Evolutionary conservation across 495 filamentous ascomycete species (phyloP).

Genomic region (Hyaloscypha finlandica): DNA sequence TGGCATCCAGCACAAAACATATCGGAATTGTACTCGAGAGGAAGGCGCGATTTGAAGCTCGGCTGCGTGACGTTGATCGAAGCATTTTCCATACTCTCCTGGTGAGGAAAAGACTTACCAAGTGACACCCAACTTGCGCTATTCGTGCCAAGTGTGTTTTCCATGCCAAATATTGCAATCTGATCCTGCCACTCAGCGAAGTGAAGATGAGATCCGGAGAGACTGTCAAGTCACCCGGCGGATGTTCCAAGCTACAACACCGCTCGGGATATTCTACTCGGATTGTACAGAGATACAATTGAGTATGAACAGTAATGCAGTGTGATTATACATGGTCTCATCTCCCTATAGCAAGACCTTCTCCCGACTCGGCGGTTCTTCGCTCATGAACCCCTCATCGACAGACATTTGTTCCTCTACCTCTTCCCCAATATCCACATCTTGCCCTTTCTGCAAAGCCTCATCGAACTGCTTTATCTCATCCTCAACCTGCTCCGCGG

Average conservation of each 20-base stretch:
- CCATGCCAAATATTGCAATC: too few relatives aligned
- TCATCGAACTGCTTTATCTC: conserved; percentile 41
- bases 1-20: too few relatives aligned
- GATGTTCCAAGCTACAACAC: not conserved
- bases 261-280: not conserved
- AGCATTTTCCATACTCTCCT: too few relatives aligned
- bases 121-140: too few relatives aligned
- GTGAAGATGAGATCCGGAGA: too few relatives aligned
- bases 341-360: conserved; percentile 23
- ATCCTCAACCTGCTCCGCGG: conserved; percentile 37
- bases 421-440: conserved; percentile 44
- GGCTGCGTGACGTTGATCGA: too few relatives aligned
- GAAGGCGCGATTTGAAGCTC: too few relatives aligned
- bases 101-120: too few relatives aligned
- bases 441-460: conserved; percentile 41
- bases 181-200: too few relatives aligned
- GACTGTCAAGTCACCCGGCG: not conserved
- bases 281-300: not conserved
- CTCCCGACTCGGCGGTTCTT: conserved; percentile 24
- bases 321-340: conserved; percentile 11
- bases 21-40: too few relatives aligned
- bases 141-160: too few relatives aligned
- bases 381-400: conserved; percentile 28
- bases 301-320: conserved; percentile 12
- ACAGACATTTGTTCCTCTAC: conserved; percentile 11